A percentile compares a stretch with the other conserved stretches of the same genome.
Conservation (phyloP, 768 basidiomycete species). For the Russula griseocarnosa region DNA sequence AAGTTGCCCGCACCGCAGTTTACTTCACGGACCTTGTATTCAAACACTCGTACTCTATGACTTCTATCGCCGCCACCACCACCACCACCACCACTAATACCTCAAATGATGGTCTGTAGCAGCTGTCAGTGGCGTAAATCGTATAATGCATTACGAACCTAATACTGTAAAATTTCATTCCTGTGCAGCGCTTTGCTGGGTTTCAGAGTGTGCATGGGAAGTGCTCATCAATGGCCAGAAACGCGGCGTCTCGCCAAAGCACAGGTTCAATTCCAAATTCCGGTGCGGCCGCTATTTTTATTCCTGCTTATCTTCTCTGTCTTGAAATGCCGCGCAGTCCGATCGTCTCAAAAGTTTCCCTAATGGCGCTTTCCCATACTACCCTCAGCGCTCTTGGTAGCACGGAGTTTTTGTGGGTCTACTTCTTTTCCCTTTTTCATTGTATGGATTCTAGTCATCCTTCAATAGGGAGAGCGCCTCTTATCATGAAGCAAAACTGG, state of each 20-base stretch:
- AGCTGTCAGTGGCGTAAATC: neutral
- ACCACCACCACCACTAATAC: constrained; percentile 36
- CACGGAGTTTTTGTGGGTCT: constrained; percentile 24
- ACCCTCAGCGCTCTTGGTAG: constrained; percentile 28
- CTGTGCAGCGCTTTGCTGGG: constrained; percentile 64
- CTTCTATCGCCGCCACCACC: constrained; percentile 16
- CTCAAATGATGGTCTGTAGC: constrained; percentile 63
- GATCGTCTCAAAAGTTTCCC: constrained; percentile 47
- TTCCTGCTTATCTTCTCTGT: neutral
- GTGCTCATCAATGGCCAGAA: constrained; percentile 76
- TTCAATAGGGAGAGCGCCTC: constrained; percentile 32
- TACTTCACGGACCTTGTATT: constrained; percentile 60
- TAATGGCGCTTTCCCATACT: constrained; percentile 46
- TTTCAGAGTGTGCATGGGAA: constrained; percentile 51
- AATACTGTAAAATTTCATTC: neutral
- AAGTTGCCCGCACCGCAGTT: constrained; percentile 48
- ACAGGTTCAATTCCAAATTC: constrained; percentile 57
- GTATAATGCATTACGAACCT: constrained; percentile 3
- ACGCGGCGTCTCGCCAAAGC: constrained; percentile 71
- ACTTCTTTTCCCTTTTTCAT: neutral
- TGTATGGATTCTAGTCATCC: neutral
- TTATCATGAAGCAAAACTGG: constrained; percentile 47
- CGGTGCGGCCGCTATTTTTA: constrained; percentile 41
- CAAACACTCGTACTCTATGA: constrained; percentile 47
- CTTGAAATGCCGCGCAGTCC: constrained; percentile 40